These are phyloP conservation scores for Ceratocystis ficicola DNA, from an alignment of 2,329 filamentous ascomycete species.

Conservation along the genomic window DNA sequence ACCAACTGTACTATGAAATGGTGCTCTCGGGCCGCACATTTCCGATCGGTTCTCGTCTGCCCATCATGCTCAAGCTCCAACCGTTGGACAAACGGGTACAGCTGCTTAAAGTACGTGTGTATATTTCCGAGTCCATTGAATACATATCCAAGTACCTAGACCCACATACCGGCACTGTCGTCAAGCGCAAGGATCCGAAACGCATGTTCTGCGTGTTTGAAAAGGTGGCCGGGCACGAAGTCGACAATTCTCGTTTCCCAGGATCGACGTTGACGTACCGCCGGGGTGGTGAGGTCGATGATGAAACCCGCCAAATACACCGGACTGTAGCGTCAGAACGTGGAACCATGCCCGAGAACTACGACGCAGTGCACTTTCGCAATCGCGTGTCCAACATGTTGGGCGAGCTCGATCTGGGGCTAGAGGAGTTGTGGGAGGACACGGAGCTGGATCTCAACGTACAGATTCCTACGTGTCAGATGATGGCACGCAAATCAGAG, in stretches of 20 bases:
- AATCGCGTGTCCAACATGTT: constrained; percentile 53
- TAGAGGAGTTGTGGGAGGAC: constrained; percentile 65
- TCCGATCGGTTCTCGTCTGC: constrained; percentile 73
- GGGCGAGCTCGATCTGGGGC: constrained; percentile 59
- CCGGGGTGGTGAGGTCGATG: constrained; percentile 58
- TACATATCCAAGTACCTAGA: constrained; percentile 53
- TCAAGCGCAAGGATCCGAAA: constrained; percentile 60
- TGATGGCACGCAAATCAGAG: constrained; percentile 61
- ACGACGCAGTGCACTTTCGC: constrained; percentile 11
- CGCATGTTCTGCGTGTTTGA: constrained; percentile 79
- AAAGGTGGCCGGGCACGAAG: constrained; percentile 69
- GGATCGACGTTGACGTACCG: constrained; percentile 13
- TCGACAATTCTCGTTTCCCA: constrained; percentile 51
- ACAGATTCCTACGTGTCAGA: constrained; percentile 77
- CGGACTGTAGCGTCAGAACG: constrained; percentile 42
- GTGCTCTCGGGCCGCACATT: constrained; percentile 94
- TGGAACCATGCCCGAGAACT: constrained; percentile 31
- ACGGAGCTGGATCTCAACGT: constrained; percentile 94
- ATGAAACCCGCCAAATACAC: constrained; percentile 35
- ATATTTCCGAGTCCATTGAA: constrained; percentile 78
- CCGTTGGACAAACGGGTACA: constrained; percentile 77
- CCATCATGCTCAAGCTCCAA: constrained; percentile 87
- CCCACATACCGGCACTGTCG: constrained; percentile 7
- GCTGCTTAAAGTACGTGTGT: constrained; percentile 84
- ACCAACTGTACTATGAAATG: constrained; percentile 90